Percentiles rank a stretch among this genome's conserved stretches.
Evolutionary conservation across 2,329 filamentous ascomycete genomes (phyloP).

Genomic region (Fusarium dimerum): DNA sequence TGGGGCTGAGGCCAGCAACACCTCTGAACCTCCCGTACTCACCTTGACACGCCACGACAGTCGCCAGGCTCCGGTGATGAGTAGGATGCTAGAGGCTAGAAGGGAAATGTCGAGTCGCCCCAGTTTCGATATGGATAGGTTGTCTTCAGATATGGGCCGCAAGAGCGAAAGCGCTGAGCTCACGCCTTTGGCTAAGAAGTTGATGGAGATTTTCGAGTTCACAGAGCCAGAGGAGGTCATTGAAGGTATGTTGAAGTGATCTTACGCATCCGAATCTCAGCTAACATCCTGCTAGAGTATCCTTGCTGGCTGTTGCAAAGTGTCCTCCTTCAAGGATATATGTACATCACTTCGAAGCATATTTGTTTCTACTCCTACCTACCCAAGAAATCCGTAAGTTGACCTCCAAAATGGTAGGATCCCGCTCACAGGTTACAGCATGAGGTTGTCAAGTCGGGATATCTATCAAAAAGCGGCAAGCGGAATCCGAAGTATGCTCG

Average conservation of each 20-base stretch:
- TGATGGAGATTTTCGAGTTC: constrained; percentile 87
- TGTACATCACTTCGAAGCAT: constrained; percentile 92
- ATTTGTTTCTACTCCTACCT: constrained; percentile 97
- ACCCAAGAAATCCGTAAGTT: constrained; percentile 81
- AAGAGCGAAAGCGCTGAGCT: constrained; percentile 42
- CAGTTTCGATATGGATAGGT: constrained; percentile 56
- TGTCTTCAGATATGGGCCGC: constrained; percentile 41
- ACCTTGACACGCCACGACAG: constrained; percentile 32
- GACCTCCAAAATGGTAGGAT: background rate
- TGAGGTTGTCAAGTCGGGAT: constrained; percentile 80
- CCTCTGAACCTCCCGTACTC: constrained; percentile 25
- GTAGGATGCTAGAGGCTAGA: constrained; percentile 73
- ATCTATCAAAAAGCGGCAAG: constrained; percentile 83
- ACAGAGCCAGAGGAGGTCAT: constrained; percentile 81
- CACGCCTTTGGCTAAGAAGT: constrained; percentile 64
- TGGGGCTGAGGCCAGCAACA: constrained; percentile 27
- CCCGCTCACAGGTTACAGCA: constrained; percentile 49
- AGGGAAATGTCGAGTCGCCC: constrained; percentile 62
- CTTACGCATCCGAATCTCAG: background rate
- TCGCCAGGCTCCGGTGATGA: constrained; percentile 70
- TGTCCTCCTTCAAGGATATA: constrained; percentile 87
- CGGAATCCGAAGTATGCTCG: constrained; percentile 85
- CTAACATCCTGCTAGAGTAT: constrained; percentile 62
- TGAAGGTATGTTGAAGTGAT: constrained; percentile 52
- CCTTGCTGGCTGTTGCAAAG: constrained; percentile 92